phyloP scores from a whole-genome alignment of 2,329 filamentous ascomycete species.

The Acephala macrosclerotiorum region DNA sequence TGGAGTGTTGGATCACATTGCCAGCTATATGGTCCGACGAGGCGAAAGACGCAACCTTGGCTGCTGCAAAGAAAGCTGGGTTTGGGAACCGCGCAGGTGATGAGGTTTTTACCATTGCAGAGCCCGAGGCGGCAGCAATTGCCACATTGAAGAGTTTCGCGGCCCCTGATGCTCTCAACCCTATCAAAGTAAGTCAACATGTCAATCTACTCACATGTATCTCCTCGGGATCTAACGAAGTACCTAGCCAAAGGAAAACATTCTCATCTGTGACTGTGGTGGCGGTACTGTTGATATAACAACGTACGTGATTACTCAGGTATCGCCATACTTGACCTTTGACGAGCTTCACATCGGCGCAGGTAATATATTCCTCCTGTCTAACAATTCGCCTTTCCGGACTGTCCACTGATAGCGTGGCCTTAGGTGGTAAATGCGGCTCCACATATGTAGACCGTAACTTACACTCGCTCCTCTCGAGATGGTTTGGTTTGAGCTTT shows the following conservation, averaged over 20 bases:
- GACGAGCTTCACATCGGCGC: constrained; percentile 34
- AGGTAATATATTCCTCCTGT: background rate
- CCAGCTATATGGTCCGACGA: constrained; percentile 23
- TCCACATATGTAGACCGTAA: constrained; percentile 34
- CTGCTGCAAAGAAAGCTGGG: constrained; percentile 16
- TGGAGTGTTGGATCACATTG: constrained; percentile 20
- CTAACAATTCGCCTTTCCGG: background rate
- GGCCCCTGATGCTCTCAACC: background rate
- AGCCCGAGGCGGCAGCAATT: constrained; percentile 21
- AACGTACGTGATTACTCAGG: constrained; percentile 27
- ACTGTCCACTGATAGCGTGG: background rate
- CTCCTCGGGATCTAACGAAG: too few species aligned
- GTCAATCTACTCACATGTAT: too few species aligned
- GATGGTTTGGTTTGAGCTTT: background rate
- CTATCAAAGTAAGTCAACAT: background rate
- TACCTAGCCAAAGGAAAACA: constrained; percentile 12
- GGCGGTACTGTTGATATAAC: constrained; percentile 42
- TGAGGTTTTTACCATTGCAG: constrained; percentile 13
- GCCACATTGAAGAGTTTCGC: background rate
- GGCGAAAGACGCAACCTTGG: constrained; percentile 14
- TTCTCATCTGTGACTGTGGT: constrained; percentile 42
- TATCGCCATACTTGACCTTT: constrained; percentile 23
- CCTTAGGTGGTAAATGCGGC: constrained; percentile 28
- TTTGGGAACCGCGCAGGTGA: constrained; percentile 16
- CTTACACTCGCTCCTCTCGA: constrained; percentile 19